Evolutionary conservation across 805 yeast species (phyloP).

Genomic region (Kurtzmaniella fragi): DNA sequence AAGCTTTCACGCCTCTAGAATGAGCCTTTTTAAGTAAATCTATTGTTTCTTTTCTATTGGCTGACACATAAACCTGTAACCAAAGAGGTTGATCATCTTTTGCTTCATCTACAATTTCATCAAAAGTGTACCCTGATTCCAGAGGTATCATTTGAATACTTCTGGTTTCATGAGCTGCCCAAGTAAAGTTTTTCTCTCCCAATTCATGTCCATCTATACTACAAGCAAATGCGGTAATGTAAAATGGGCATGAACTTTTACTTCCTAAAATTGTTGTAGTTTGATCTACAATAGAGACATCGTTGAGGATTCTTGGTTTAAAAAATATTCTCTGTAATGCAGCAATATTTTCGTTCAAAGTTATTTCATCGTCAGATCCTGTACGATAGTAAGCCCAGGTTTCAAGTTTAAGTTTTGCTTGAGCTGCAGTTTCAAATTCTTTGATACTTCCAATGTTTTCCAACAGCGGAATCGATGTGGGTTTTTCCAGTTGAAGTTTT

Average conservation of each 20-base stretch:
- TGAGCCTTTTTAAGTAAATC: conserved; percentile 27
- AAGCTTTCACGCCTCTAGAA: conserved; percentile 38
- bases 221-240: conserved; percentile 45
- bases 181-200: conserved; percentile 39
- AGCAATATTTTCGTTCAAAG: conserved; percentile 39
- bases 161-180: conserved; percentile 35
- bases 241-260: conserved; percentile 40
- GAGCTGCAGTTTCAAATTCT: conserved; percentile 40
- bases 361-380: conserved; percentile 46
- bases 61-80: conserved; percentile 46
- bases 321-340: conserved; percentile 40
- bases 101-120: conserved; percentile 34
- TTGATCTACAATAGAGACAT: conserved; percentile 25
- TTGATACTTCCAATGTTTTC: conserved; percentile 24
- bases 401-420: conserved; percentile 21
- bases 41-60: conserved; percentile 20
- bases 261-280: conserved; percentile 24
- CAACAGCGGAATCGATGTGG: conserved; percentile 32
- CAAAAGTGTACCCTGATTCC: conserved; percentile 34
- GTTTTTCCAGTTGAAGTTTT: neutral
- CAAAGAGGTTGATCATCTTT: conserved; percentile 34
- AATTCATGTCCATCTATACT: conserved; percentile 39
- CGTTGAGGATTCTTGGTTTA: conserved; percentile 39
- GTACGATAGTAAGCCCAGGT: conserved; percentile 43
- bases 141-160: conserved; percentile 47